Evolutionary conservation across 306 rosid genomes (phyloP).

Genomic region (Vicia sativa): DNA sequence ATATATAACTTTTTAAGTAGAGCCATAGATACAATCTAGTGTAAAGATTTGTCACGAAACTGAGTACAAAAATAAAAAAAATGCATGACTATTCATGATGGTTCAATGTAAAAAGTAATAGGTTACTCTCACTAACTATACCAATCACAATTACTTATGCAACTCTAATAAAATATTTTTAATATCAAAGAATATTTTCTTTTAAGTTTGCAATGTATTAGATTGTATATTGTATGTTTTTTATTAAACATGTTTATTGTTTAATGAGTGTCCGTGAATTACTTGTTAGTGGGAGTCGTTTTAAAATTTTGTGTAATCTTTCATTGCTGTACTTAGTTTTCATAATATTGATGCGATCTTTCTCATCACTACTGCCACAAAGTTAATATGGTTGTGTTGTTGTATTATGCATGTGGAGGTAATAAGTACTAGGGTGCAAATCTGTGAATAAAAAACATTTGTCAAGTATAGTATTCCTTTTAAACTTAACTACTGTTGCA

Average conservation of each 20-base stretch:
- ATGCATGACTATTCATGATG: not conserved
- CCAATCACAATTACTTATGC: not conserved
- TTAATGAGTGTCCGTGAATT: not conserved
- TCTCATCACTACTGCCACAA: not conserved
- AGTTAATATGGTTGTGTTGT: constrained; percentile 8
- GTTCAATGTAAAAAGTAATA: not conserved
- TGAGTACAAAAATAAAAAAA: not conserved
- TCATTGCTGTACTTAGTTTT: constrained; percentile 14
- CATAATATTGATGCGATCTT: not conserved
- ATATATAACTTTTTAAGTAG: not conserved
- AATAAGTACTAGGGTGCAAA: constrained; percentile 10
- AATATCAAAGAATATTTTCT: not conserved
- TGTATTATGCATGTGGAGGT: constrained; percentile 17
- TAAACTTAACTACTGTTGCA: constrained; percentile 4
- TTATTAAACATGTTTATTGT: not conserved
- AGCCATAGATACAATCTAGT: not conserved
- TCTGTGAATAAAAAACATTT: constrained; percentile 14
- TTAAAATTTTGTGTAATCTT: constrained; percentile 2
- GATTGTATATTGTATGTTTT: not conserved
- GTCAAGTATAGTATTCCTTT: constrained; percentile 17
- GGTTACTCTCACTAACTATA: not conserved
- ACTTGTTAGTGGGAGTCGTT: not conserved
- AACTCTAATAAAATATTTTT: not conserved
- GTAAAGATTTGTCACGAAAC: not conserved
- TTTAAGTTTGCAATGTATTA: constrained; percentile 8